Conservation (phyloP, 306 rosid species). For the apple (Malus domestica) region DNA sequence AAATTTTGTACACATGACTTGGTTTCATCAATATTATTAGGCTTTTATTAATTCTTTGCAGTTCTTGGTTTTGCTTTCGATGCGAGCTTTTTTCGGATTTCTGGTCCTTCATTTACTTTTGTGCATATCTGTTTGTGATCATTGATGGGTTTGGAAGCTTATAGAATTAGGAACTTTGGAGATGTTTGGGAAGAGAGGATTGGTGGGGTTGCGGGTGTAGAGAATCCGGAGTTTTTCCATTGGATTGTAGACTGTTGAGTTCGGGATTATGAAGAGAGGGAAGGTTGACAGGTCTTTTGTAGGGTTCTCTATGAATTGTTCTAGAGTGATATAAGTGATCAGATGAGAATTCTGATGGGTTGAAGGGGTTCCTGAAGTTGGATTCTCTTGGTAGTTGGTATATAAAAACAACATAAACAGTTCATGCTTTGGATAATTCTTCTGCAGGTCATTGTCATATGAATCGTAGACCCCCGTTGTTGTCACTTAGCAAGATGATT, state of each 20-base stretch:
- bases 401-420: background rate
- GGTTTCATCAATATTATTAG: slow-evolving; percentile 12
- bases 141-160: background rate
- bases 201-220: background rate
- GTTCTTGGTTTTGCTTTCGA: background rate
- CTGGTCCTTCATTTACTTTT: too few relatives aligned
- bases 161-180: background rate
- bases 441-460: background rate
- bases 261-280: background rate
- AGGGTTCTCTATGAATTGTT: background rate
- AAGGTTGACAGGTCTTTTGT: background rate
- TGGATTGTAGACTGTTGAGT: background rate
- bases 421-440: background rate
- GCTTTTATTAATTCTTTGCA: slow-evolving; percentile 7
- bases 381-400: background rate
- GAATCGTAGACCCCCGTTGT: background rate
- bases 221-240: background rate
- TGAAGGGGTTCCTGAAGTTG: background rate
- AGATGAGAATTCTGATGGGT: background rate
- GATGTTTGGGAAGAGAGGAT: background rate
- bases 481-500: background rate
- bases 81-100: background rate
- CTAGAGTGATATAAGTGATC: background rate
- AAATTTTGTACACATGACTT: slow-evolving; percentile 20
- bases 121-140: background rate